Conservation (phyloP, 2,329 filamentous ascomycete genomes). For the Aspergillus tamarii region DNA sequence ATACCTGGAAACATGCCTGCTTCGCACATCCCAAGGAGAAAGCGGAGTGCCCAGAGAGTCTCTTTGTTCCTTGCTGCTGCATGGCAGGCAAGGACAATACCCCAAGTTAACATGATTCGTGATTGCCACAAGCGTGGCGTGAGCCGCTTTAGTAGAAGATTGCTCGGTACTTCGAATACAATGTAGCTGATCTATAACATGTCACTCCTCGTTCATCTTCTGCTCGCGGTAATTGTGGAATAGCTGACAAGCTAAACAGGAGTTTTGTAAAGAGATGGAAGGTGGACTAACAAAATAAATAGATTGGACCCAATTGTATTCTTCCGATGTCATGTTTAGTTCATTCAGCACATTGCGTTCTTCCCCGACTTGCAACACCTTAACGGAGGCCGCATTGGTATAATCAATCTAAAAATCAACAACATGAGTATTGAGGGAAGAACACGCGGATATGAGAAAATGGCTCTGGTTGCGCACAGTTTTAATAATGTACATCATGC, state of each 20-base stretch:
- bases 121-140: conserved; percentile 17
- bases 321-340: conserved; percentile 12
- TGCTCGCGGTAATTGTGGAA: background rate
- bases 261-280: too few species aligned
- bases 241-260: background rate
- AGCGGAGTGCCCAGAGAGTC: conserved; percentile 15
- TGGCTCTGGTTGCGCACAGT: background rate
- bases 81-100: conserved; percentile 17
- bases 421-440: background rate
- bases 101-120: conserved; percentile 17
- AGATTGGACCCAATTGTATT: conserved; percentile 20
- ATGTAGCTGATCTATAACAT: conserved; percentile 18
- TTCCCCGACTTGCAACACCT: conserved; percentile 16
- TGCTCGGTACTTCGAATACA: conserved; percentile 19
- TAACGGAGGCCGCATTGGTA: conserved; percentile 17
- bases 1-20: conserved; percentile 19
- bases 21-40: conserved; percentile 18
- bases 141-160: conserved; percentile 16
- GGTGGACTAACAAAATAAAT: conserved; percentile 17
- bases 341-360: conserved; percentile 15
- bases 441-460: background rate
- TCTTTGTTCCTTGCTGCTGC: conserved; percentile 17
- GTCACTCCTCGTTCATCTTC: background rate
- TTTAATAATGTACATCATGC: conserved; percentile 19
- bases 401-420: conserved; percentile 13